Evolutionary conservation across 495 filamentous ascomycete species (phyloP), one percentile per base, ranked within the genome.

Genomic region (Penicillium robsamsonii): DNA sequence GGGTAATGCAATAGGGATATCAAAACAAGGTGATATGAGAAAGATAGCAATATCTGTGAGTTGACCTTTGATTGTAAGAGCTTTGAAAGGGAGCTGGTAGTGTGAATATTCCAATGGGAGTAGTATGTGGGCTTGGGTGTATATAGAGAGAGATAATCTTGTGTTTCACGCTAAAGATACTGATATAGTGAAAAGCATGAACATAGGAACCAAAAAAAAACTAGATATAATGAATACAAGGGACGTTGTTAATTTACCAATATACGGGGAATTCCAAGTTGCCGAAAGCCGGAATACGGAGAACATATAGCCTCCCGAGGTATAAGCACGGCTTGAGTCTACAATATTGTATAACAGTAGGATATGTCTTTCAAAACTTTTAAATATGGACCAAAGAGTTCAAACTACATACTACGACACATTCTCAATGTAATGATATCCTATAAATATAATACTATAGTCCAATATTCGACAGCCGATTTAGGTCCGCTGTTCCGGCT

Each of bases 401-500:
- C 33, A 15, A 7, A n/a, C 13, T 37, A 37, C 33, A 37, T 6
- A 15, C 1, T 37, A 0, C 13, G n/a, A 37, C 13, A 7, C 2
- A n/a, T 38, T 38, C 10, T 4, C 2, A 38, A 38, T 38, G 1
- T 17, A 17, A 38, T 17, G 7, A 2, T 17, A 8, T 7, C 15
- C 10, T 43, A 10, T 24, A 13, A 43, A 22, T 43, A 20, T 43
- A 13, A 43, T 6, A 13, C 41, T 3, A 43, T 13, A 22, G 9
- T 20, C 13, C 41, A 12, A 20, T 42, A 43, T 13, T 43, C 12
- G 4, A 24, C 20, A 24, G 29, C 45, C 45, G 45, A 47, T 47
- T 33, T 20, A 12, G n/a, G 45, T 47, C 45, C 45, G 45, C 20
- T 47, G n/a, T 47, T 31, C 45, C 45, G 35, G 40, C 0, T 46